Base-by-base conservation (phyloP, 306 rosid species). In the Cicer bijugum region DNA sequence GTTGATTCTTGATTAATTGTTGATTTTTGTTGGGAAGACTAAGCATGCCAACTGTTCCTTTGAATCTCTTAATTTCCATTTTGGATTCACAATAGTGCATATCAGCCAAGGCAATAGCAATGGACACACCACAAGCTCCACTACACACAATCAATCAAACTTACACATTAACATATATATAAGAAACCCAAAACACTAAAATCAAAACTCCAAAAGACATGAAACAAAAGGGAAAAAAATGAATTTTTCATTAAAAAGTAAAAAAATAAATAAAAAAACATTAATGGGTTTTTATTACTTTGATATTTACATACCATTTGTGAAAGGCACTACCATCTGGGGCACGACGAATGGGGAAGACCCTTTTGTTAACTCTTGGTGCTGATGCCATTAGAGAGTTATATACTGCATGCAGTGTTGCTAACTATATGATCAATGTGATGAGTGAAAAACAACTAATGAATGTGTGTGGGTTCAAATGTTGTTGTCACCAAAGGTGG, bases 281-380 rank as follows among this genome's bases (percentile, higher is more conserved):
- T 2, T 23, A 23, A 4, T 23, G 3, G 12, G n/a, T 12, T 0
- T 9, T 9, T 1, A 5, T 6, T 42, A 42, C 7, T 0, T 28
- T 28, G 35, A 23, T 28, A 28, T 28, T 28, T 28, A 64, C 1
- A 39, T 80, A 88, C 96, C 96, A 87, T 2, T 79, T 86, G 35
- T 75, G 74, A 70, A 84, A 87, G 57, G 90, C 85, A 56, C 92
- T 89, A 42, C 95, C 95, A 63, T 87, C 85, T 6, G 84, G 68
- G 33, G 90, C 86, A 17, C 91, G 90, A 47, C 48, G 83, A 64
- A 78, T 12, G 17, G 86, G 73, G 0, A 12, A 61, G 4, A 89
- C 80, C 78, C 95, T 85, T 37, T 87, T 87, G 50, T 81, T 81
- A 56, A 53, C 57, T 75, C 87, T 78, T 6, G 83, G 77, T 78